Conservation (phyloP, 2,329 filamentous ascomycete genomes). For the Penicillium sp. region DNA sequence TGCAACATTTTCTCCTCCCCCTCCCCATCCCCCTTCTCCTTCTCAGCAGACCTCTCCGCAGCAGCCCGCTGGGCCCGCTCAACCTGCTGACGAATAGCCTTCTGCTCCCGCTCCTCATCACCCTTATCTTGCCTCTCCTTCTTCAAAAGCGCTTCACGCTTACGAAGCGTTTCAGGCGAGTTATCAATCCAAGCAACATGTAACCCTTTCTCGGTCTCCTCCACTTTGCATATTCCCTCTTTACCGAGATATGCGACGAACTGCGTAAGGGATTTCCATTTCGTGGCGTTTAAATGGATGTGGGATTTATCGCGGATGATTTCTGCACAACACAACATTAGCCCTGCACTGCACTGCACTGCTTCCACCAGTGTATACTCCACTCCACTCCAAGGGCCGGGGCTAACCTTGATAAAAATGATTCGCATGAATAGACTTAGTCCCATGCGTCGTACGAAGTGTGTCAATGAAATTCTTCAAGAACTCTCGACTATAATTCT, state of each 20-base stretch:
- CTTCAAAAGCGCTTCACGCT: slow-evolving; percentile 78
- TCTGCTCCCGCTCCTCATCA: slow-evolving; percentile 87
- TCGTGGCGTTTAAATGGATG: slow-evolving; percentile 91
- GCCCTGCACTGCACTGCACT: too few relatives aligned
- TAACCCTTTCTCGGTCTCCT: slow-evolving; percentile 83
- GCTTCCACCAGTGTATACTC: too few relatives aligned
- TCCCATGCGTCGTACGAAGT: slow-evolving; percentile 81
- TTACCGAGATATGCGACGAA: slow-evolving; percentile 85
- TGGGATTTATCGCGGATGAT: slow-evolving; percentile 51
- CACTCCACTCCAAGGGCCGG: slow-evolving; percentile 86
- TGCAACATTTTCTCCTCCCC: slow-evolving; percentile 50
- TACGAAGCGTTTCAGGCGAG: slow-evolving; percentile 78
- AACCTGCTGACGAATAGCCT: slow-evolving; percentile 82
- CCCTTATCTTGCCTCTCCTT: slow-evolving; percentile 88
- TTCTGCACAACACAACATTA: neutral
- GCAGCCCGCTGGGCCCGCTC: slow-evolving; percentile 68
- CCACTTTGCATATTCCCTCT: slow-evolving; percentile 86
- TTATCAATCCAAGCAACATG: slow-evolving; percentile 92
- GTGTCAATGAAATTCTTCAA: slow-evolving; percentile 76
- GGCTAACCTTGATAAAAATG: slow-evolving; percentile 78
- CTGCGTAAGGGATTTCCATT: slow-evolving; percentile 85
- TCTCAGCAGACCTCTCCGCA: slow-evolving; percentile 40
- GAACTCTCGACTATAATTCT: slow-evolving; percentile 82
- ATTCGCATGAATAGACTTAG: slow-evolving; percentile 87
- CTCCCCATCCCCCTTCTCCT: slow-evolving; percentile 44